A percentile compares a stretch with the other conserved stretches of the same genome.
phyloP scores from a whole-genome alignment of 768 basidiomycete species.

The Mycena epipterygia region DNA sequence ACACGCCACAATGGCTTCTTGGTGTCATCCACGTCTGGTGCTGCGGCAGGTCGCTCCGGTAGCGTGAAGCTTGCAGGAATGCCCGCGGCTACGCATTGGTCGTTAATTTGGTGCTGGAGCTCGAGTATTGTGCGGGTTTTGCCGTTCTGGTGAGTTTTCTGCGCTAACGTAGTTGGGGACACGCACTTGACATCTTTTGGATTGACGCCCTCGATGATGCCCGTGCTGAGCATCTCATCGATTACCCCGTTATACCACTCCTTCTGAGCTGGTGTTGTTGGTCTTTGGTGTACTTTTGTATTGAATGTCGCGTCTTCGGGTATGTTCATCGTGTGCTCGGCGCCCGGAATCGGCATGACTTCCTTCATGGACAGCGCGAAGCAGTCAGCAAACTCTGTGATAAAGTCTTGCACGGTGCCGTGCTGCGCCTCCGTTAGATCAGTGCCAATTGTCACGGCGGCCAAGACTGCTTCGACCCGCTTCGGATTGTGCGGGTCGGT shows the following conservation, averaged over 20 bases:
- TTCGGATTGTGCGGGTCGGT: no score
- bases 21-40: background rate
- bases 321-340: conserved; percentile 49
- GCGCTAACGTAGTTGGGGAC: conserved; percentile 47
- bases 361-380: no score
- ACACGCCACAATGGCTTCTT: conserved; percentile 48
- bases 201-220: conserved; percentile 45
- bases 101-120: conserved; percentile 48
- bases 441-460: no score
- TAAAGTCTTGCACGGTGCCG: no score
- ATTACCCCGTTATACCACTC: conserved; percentile 42
- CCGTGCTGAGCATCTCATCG: conserved; percentile 50
- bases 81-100: conserved; percentile 45
- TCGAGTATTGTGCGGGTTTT: conserved; percentile 48
- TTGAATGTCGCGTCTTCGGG: conserved; percentile 43
- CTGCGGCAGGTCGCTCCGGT: background rate
- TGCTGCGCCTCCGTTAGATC: background rate
- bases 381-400: no score
- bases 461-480: no score
- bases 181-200: conserved; percentile 51
- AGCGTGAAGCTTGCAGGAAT: conserved; percentile 36
- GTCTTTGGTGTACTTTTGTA: conserved; percentile 3
- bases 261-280: conserved; percentile 26
- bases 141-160: conserved; percentile 48
- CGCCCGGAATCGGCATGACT: conserved; percentile 42